These are phyloP conservation scores for Kodamaea kaohsiungensis DNA, from an alignment of 805 yeast genomes.

Conservation along the genomic window DNA sequence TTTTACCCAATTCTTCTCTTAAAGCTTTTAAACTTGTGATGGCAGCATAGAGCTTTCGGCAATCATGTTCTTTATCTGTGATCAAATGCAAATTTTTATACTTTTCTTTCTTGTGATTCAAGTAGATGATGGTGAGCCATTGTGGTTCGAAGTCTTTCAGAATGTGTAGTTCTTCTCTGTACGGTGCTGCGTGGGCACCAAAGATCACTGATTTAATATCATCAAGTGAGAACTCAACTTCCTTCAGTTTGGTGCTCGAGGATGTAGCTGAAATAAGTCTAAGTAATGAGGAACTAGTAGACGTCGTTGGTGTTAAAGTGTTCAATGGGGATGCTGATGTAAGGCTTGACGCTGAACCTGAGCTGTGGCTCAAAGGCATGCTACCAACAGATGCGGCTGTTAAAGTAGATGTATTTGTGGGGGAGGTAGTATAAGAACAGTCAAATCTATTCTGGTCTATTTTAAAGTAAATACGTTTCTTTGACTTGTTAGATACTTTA, in stretches of 20 bases:
- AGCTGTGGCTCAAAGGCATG: background rate
- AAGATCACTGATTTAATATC: constrained; percentile 61
- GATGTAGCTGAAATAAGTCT: constrained; percentile 4
- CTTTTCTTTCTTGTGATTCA: constrained; percentile 56
- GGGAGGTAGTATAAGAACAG: constrained; percentile 12
- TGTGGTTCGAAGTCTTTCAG: constrained; percentile 60
- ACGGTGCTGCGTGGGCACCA: constrained; percentile 75
- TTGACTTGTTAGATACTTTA: constrained; percentile 70
- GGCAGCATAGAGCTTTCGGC: constrained; percentile 54
- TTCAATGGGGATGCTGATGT: background rate
- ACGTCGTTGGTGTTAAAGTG: background rate
- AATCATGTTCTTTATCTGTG: constrained; percentile 62
- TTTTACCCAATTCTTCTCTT: constrained; percentile 55
- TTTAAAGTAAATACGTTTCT: constrained; percentile 55
- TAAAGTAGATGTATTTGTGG: background rate
- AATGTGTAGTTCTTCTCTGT: constrained; percentile 80
- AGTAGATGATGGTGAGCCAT: constrained; percentile 85
- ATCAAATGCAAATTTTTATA: constrained; percentile 79
- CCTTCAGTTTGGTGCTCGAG: constrained; percentile 12
- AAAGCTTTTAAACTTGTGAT: constrained; percentile 65
- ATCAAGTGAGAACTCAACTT: constrained; percentile 48
- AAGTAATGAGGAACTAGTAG: background rate
- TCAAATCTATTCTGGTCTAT: constrained; percentile 57
- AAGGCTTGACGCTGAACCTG: background rate
- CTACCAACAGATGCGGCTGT: background rate